phyloP scores from a whole-genome alignment of 805 yeast species.

The Cyberlindnera maclurae region DNA sequence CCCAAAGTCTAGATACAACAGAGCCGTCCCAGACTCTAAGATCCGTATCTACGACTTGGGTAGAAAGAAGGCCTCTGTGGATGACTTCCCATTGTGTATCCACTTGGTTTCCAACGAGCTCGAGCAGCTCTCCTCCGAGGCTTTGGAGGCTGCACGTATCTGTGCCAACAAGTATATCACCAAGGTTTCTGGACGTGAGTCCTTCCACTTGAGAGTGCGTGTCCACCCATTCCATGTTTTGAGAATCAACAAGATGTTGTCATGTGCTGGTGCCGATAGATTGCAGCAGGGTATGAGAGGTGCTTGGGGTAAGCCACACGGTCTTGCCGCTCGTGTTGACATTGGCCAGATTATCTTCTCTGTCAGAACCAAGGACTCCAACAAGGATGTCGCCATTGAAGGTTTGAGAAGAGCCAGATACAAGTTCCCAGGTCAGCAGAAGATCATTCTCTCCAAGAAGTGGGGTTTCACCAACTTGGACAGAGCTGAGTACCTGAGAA shows the following conservation, averaged over 20 bases:
- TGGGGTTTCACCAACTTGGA: constrained; percentile 99
- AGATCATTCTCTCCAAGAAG: constrained; percentile 97
- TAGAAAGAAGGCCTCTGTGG: constrained; percentile 99
- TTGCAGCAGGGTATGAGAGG: constrained; percentile 99
- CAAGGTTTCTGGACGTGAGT: constrained; percentile 95
- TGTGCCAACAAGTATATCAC: constrained; percentile 99
- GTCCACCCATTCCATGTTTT: constrained; percentile 99
- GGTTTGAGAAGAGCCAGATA: constrained; percentile 99
- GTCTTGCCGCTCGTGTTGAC: constrained; percentile 98
- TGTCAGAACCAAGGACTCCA: constrained; percentile 95
- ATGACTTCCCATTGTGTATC: constrained; percentile 96
- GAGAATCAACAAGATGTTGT: constrained; percentile 99
- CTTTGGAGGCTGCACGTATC: constrained; percentile 99
- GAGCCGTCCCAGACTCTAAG: constrained; percentile 99
- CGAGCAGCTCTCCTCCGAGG: constrained; percentile 99
- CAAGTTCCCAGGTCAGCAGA: constrained; percentile 99
- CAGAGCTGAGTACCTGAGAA: constrained; percentile 95
- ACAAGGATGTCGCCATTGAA: constrained; percentile 96
- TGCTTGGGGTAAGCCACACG: constrained; percentile 99
- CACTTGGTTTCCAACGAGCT: constrained; percentile 99
- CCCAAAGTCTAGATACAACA: constrained; percentile 99
- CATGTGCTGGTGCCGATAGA: constrained; percentile 99
- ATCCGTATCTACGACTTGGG: constrained; percentile 99
- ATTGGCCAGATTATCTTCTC: constrained; percentile 98
- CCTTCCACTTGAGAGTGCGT: constrained; percentile 99